These are phyloP conservation scores for Agrostemma githago DNA, from an alignment of 148 eudicot species.

Conservation along the genomic window DNA sequence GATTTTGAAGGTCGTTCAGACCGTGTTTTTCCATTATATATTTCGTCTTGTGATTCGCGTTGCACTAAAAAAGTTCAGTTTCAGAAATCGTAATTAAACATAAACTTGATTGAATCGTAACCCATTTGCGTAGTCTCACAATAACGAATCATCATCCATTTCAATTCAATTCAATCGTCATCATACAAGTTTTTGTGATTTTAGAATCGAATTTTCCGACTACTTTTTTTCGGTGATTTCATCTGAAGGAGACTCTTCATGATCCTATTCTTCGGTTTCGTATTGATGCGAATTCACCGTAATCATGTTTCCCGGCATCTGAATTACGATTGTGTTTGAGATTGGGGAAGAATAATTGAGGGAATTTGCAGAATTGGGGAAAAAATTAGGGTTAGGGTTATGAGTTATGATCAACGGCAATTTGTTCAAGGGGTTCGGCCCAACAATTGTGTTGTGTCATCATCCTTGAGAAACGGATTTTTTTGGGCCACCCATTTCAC, in stretches of 20 bases:
- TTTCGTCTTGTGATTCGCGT: too few relatives aligned
- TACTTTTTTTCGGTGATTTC: neutral
- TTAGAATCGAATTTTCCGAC: neutral
- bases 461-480: too few relatives aligned
- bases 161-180: neutral
- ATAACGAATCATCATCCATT: slow-evolving; percentile 8
- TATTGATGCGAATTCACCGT: neutral
- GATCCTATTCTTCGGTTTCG: neutral
- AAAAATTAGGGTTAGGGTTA: neutral
- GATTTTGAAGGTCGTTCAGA: too few relatives aligned
- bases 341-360: neutral
- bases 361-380: neutral
- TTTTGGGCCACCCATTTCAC: too few relatives aligned
- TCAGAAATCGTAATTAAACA: neutral
- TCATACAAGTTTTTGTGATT: neutral
- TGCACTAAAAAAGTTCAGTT: too few relatives aligned
- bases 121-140: neutral
- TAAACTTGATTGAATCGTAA: neutral
- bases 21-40: too few relatives aligned
- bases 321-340: neutral
- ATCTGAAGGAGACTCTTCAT: neutral
- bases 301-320: neutral
- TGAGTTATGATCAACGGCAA: too few relatives aligned
- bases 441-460: too few relatives aligned
- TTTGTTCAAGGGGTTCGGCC: too few relatives aligned